phyloP scores from a whole-genome alignment of 441 rosid species.

The Gossypium gossypioides region DNA sequence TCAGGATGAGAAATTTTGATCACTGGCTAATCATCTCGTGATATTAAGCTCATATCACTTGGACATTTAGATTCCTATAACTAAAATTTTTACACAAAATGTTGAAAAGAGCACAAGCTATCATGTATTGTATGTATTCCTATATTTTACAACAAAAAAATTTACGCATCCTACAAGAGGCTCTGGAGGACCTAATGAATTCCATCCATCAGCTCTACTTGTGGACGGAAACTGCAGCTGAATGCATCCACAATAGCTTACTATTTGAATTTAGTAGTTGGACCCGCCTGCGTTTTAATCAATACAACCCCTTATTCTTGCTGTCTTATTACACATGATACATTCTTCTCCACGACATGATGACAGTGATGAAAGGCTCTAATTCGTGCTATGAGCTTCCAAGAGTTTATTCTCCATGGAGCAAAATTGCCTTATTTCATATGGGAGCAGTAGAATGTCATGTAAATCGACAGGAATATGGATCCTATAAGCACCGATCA shows the following conservation, averaged over 20 bases:
- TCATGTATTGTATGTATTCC: neutral
- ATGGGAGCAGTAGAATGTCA: neutral
- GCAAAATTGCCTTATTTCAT: neutral
- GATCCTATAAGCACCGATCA: slow-evolving; percentile 7
- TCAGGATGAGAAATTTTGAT: neutral
- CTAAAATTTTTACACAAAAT: slow-evolving; percentile 15
- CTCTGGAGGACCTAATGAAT: slow-evolving; percentile 3
- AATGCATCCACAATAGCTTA: neutral
- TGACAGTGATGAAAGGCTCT: neutral
- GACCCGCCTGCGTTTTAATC: neutral
- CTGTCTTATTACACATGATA: neutral
- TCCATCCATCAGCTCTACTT: slow-evolving; percentile 12
- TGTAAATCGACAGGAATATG: neutral
- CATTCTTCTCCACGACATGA: neutral
- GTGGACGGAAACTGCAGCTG: neutral
- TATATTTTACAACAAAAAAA: slow-evolving; percentile 21
- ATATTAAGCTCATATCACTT: slow-evolving; percentile 6
- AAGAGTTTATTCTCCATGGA: slow-evolving; percentile 1
- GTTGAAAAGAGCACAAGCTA: neutral
- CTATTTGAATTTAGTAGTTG: neutral
- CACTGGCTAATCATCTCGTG: neutral
- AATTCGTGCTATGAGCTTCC: neutral
- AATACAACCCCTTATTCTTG: neutral
- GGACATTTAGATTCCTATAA: slow-evolving; percentile 24
- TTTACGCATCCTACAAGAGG: slow-evolving; percentile 3